Evolutionary conservation across 2,329 filamentous ascomycete species (phyloP).

Genomic region (Ophiostoma sp.): DNA sequence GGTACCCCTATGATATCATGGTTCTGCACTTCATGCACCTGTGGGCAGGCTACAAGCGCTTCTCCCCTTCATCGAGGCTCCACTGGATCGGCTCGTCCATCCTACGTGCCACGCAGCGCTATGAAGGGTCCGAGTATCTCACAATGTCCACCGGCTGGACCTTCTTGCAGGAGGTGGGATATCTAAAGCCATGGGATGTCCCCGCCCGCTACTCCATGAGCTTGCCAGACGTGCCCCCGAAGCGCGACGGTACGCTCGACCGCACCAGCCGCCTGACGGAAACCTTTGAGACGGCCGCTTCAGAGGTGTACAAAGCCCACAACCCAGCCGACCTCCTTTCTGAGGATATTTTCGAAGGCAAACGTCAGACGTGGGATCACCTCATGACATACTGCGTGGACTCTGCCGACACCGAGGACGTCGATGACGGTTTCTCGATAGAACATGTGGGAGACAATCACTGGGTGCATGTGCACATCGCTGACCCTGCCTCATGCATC

Average conservation of each 20-base stretch:
- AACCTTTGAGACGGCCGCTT: neutral
- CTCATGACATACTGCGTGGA: conserved; percentile 63
- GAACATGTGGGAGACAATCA: conserved; percentile 47
- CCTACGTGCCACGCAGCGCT: conserved; percentile 56
- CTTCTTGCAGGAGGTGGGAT: conserved; percentile 71
- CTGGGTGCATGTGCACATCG: conserved; percentile 74
- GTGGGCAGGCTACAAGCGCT: conserved; percentile 56
- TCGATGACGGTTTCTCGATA: conserved; percentile 74
- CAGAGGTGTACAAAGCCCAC: conserved; percentile 1
- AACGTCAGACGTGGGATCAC: conserved; percentile 56
- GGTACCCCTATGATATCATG: conserved; percentile 41
- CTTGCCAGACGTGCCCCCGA: conserved; percentile 45
- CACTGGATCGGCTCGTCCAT: conserved; percentile 60
- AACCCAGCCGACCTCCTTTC: conserved; percentile 24
- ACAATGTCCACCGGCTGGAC: conserved; percentile 49
- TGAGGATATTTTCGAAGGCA: conserved; percentile 42
- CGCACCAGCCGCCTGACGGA: conserved; percentile 29
- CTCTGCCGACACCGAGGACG: conserved; percentile 57
- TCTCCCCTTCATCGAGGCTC: conserved; percentile 47
- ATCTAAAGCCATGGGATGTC: conserved; percentile 65
- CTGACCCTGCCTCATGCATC: conserved; percentile 70
- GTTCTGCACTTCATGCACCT: conserved; percentile 65
- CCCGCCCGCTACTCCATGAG: conserved; percentile 55
- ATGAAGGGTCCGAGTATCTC: conserved; percentile 46
- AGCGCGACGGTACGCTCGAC: conserved; percentile 39